phyloP scores from a whole-genome alignment of 192 early-diverging fungal species.

The Chytriomyces sp. region DNA sequence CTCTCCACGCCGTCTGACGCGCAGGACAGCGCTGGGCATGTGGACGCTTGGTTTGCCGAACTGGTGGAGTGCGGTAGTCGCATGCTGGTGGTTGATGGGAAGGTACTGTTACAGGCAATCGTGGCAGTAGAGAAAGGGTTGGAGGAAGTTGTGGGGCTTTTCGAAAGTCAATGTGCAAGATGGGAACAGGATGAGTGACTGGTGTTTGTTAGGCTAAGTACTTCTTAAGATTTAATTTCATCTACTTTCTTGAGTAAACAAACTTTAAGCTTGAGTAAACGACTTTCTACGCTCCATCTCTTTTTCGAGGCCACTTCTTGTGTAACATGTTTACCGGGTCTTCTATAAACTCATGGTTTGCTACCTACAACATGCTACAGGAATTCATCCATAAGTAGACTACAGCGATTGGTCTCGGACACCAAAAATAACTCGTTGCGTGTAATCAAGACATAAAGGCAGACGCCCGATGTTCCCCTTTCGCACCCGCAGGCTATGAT shows the following conservation, averaged over 20 bases:
- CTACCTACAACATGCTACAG: slow-evolving; percentile 42
- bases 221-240: too few relatives aligned
- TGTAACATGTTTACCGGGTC: too few relatives aligned
- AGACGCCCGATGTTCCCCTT: slow-evolving; percentile 36
- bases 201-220: too few relatives aligned
- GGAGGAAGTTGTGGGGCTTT: neutral
- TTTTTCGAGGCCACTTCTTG: too few relatives aligned
- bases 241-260: too few relatives aligned
- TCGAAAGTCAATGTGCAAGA: slow-evolving; percentile 18
- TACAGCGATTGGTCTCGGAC: slow-evolving; percentile 32
- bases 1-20: neutral
- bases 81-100: neutral
- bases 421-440: slow-evolving; percentile 46
- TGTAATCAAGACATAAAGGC: slow-evolving; percentile 50
- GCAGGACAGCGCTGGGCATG: slow-evolving; percentile 11
- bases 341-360: slow-evolving; percentile 40
- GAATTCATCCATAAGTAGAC: slow-evolving; percentile 42
- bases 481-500: slow-evolving; percentile 37
- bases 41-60: neutral
- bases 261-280: too few relatives aligned
- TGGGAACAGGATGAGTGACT: too few relatives aligned
- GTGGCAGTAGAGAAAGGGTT: neutral
- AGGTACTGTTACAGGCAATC: neutral
- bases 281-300: too few relatives aligned
- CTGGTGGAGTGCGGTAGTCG: slow-evolving; percentile 6